Percentiles rank a stretch among this genome's conserved stretches.
These are phyloP conservation scores for Botrytis fragariae DNA, from an alignment of 2,329 filamentous ascomycete genomes.

Conservation along the genomic window DNA sequence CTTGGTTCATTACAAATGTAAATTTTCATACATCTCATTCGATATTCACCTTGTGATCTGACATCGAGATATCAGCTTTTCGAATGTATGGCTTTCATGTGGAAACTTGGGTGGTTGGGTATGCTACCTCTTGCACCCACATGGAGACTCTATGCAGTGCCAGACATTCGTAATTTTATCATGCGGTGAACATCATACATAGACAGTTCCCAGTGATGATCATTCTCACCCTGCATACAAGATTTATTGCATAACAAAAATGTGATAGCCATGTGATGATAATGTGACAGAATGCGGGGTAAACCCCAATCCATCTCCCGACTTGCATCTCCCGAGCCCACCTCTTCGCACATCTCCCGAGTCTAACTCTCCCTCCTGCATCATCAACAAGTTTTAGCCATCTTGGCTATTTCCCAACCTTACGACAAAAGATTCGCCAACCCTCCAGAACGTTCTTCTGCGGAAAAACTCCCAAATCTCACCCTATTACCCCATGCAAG, in stretches of 20 bases:
- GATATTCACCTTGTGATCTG: background rate
- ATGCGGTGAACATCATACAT: background rate
- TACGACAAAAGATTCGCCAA: background rate
- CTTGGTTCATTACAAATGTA: background rate
- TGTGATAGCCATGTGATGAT: background rate
- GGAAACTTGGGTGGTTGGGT: background rate
- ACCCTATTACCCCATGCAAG: background rate
- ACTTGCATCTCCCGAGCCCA: background rate
- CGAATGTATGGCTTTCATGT: background rate
- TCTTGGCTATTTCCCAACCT: background rate
- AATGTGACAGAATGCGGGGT: conserved; percentile 10
- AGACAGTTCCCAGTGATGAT: background rate
- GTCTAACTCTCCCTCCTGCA: background rate
- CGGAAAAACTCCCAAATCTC: background rate
- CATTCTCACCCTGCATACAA: background rate
- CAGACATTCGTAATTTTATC: background rate
- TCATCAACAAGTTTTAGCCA: background rate
- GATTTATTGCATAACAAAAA: background rate
- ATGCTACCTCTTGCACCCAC: background rate
- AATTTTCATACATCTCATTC: too few relatives aligned
- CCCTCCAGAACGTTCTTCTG: background rate
- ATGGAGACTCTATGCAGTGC: background rate
- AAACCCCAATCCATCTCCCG: background rate
- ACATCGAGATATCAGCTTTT: background rate
- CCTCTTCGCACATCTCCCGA: background rate